phyloP scores from a whole-genome alignment of 2,329 filamentous ascomycete genomes.

The Fusarium pilosicola region DNA sequence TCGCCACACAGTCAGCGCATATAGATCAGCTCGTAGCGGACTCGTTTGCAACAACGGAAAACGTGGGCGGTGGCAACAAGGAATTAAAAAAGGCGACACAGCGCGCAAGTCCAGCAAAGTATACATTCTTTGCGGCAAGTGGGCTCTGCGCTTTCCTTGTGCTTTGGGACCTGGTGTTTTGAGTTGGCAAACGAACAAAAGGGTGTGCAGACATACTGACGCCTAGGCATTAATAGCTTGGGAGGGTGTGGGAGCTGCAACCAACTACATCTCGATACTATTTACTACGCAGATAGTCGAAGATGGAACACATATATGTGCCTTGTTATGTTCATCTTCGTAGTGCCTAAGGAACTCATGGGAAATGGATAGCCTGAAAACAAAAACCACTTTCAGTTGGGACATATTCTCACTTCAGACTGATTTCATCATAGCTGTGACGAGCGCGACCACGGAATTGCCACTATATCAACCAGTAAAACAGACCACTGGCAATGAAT shows the following conservation, averaged over 20 bases:
- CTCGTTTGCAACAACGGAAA: conserved; percentile 82
- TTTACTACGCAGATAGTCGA: not conserved
- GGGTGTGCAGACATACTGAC: not conserved
- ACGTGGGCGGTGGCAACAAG: conserved; percentile 89
- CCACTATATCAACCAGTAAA: not conserved
- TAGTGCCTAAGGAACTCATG: not conserved
- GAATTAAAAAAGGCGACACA: conserved; percentile 86
- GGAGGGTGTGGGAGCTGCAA: conserved; percentile 6
- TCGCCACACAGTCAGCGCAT: conserved; percentile 85
- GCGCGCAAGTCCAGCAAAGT: conserved; percentile 76
- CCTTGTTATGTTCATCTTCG: not conserved
- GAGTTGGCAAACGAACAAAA: conserved; percentile 3
- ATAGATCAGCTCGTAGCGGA: conserved; percentile 91
- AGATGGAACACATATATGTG: conserved; percentile 8
- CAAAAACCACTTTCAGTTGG: not conserved
- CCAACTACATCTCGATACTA: not conserved
- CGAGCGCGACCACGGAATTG: not conserved
- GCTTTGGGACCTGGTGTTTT: conserved; percentile 78
- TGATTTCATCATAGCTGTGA: not conserved
- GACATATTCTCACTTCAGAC: not conserved
- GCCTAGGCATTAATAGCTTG: not conserved
- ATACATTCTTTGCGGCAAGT: conserved; percentile 83
- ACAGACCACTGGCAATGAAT: not conserved
- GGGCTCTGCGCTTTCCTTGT: conserved; percentile 79
- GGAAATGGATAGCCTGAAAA: not conserved